Evolutionary conservation across 2,329 filamentous ascomycete genomes (phyloP).

Genomic region (Teratosphaeriaceae sp.): DNA sequence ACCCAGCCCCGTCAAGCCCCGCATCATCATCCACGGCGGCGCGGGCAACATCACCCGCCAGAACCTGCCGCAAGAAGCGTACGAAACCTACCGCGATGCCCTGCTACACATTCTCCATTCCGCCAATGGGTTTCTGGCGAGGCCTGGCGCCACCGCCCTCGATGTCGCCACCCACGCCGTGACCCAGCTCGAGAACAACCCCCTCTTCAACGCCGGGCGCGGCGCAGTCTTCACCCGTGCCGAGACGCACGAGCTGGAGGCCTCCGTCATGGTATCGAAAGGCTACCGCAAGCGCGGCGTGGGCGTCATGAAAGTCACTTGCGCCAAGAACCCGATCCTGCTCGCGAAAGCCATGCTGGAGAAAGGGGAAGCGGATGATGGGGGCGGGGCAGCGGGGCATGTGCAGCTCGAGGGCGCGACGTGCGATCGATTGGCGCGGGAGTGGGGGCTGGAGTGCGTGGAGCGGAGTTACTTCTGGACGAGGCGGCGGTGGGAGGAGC

Average conservation of each 20-base stretch:
- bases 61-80: constrained; percentile 32
- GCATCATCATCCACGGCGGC: constrained; percentile 45
- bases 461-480: constrained; percentile 72
- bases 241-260: constrained; percentile 79
- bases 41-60: constrained; percentile 40
- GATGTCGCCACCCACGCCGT: constrained; percentile 72
- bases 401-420: constrained; percentile 60
- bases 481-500: constrained; percentile 70
- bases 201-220: constrained; percentile 76
- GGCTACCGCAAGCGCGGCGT: constrained; percentile 69
- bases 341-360: constrained; percentile 67
- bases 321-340: constrained; percentile 72
- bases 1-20: constrained; percentile 25
- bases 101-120: constrained; percentile 31
- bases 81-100: constrained; percentile 32
- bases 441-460: constrained; percentile 66
- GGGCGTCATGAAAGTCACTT: constrained; percentile 65
- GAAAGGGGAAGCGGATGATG: constrained; percentile 56
- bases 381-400: constrained; percentile 59
- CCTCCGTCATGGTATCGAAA: constrained; percentile 74
- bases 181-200: constrained; percentile 66
- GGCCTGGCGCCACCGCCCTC: constrained; percentile 52
- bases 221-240: constrained; percentile 82
- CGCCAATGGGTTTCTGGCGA: constrained; percentile 23
- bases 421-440: constrained; percentile 60